phyloP scores from a whole-genome alignment of 805 yeast species.

The Starmera amethionina region DNA sequence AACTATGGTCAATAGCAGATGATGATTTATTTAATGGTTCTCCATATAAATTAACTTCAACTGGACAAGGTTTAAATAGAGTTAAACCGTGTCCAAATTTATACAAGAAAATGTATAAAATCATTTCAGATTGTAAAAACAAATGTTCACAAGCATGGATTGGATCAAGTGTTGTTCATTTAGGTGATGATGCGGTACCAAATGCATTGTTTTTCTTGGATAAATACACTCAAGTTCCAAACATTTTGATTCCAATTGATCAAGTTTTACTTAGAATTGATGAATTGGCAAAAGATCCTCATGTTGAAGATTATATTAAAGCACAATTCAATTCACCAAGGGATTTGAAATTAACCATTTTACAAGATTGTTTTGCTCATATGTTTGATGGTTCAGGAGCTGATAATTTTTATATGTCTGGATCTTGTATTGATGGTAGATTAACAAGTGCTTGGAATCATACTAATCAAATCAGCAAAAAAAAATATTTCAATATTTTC shows the following conservation, averaged over 20 bases:
- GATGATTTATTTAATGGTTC: conserved; percentile 51
- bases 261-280: conserved; percentile 47
- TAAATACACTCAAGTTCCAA: conserved; percentile 73
- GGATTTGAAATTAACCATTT: conserved; percentile 36
- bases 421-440: conserved; percentile 78
- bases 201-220: conserved; percentile 73
- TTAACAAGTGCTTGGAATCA: conserved; percentile 79
- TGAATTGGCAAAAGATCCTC: conserved; percentile 34
- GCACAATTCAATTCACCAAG: conserved; percentile 47
- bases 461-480: conserved; percentile 61
- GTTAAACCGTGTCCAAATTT: conserved; percentile 65
- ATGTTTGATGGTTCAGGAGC: conserved; percentile 76
- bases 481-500: conserved; percentile 52
- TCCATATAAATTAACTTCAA: conserved; percentile 50
- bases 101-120: conserved; percentile 59
- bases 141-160: conserved; percentile 56
- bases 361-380: conserved; percentile 32
- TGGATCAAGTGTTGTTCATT: conserved; percentile 70
- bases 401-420: conserved; percentile 75
- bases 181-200: conserved; percentile 81
- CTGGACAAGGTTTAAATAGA: conserved; percentile 78
- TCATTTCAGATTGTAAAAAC: conserved; percentile 54
- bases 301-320: conserved; percentile 39
- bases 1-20: conserved; percentile 70
- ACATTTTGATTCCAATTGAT: conserved; percentile 66